These are phyloP conservation scores for Pseudocercospora musae DNA, from an alignment of 2,329 filamentous ascomycete species.

Conservation along the genomic window DNA sequence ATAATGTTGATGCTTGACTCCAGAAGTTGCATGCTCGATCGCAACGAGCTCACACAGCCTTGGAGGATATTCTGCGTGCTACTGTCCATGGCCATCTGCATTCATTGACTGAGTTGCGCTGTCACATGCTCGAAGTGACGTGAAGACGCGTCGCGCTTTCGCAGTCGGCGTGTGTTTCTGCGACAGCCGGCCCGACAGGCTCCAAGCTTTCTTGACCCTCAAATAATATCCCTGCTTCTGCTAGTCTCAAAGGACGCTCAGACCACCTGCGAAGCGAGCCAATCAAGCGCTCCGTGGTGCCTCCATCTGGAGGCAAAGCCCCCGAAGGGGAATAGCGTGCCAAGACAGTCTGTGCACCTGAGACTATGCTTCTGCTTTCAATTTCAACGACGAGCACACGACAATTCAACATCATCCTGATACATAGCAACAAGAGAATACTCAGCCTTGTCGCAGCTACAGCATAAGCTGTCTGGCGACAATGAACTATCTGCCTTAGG, in stretches of 20 bases:
- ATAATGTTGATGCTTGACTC: constrained; percentile 62
- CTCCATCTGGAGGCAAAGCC: too few species aligned
- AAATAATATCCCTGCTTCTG: too few species aligned
- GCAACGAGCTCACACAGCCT: constrained; percentile 59
- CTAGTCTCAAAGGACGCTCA: too few species aligned
- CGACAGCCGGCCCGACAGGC: not conserved
- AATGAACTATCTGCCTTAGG: not conserved
- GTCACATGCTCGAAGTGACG: not conserved
- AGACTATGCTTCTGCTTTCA: not conserved
- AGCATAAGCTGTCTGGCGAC: not conserved
- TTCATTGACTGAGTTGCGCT: not conserved
- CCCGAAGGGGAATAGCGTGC: too few species aligned
- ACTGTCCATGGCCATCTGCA: constrained; percentile 24
- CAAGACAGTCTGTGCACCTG: too few species aligned
- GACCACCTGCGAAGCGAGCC: too few species aligned
- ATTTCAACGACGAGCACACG: not conserved
- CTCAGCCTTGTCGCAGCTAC: not conserved
- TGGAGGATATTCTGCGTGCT: constrained; percentile 42
- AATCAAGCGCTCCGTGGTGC: too few species aligned
- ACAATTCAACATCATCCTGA: not conserved
- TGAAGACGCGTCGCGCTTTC: constrained; percentile 6
- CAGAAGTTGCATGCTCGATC: constrained; percentile 59
- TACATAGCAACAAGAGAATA: not conserved
- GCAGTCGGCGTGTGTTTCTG: not conserved
- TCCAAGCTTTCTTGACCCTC: not conserved